Evolutionary conservation across 345 rosid genomes (phyloP), one percentile per base, ranked within the genome.

Genomic region (Cardamine occulta): DNA sequence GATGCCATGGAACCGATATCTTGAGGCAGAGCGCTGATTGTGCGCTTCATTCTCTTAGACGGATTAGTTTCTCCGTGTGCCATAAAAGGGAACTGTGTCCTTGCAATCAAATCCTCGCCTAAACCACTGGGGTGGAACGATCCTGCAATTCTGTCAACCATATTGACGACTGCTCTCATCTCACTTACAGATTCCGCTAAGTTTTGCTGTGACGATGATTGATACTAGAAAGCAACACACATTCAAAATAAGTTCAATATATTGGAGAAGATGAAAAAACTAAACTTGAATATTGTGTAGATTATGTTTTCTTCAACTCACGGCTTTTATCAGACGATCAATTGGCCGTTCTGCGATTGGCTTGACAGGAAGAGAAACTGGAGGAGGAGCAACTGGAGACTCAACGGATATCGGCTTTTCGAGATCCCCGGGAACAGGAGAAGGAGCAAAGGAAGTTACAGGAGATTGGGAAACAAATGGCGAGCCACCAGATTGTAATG

Each of bases 51-150:
- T 82, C 85, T 91, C 82, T 83, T 86, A 32, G 68, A 70, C 31
- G 88, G 89, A 18, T 53, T 71, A 64, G 84, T 75, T 64, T 89
- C 91, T 80, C 77, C 91, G 62, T 85, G 91, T 37, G 86, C 73
- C 13, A 73, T 84, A 78, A 88, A 80, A 65, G 84, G 88, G 61
- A 87, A 84, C 32, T 85, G 84, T 58, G 90, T 87, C 91, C 79
- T 86, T 13, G 86, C 88, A 61, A 83, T 93, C 81, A 94, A 80
- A 85, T 91, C 93, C 81, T 88, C 93, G 32, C 90, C 91, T 74
- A 86, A 82, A 45, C 87, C 88, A 53, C 80, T 82, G 0, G 95
- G 89, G 4, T 59, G 62, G n/a, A 88, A 90, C 0, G 96, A 84
- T 48, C 93, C 90, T 12, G 95, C 89, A 57, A 88, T 79, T 78